These are phyloP conservation scores for Colletotrichum incanum DNA, from an alignment of 2,329 filamentous ascomycete genomes.

Conservation along the genomic window DNA sequence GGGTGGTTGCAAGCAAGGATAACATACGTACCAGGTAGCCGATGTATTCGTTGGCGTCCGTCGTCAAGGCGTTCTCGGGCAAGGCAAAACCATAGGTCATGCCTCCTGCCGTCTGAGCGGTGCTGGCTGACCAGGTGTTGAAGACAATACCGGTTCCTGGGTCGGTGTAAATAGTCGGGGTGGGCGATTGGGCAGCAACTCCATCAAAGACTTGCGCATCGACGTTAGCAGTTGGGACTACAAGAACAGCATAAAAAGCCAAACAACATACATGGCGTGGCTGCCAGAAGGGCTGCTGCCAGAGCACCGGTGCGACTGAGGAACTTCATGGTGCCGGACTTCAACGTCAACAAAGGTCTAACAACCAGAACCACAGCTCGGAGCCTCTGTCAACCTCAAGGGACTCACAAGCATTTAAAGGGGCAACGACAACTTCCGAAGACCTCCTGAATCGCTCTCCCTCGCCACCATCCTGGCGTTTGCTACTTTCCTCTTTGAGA, in stretches of 20 bases:
- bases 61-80: slow-evolving; percentile 63
- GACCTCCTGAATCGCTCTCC: not conserved
- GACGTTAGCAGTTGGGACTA: slow-evolving; percentile 1
- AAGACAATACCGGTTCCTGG: slow-evolving; percentile 68
- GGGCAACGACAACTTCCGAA: not conserved
- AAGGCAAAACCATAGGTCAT: slow-evolving; percentile 70
- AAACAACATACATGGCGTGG: slow-evolving; percentile 28
- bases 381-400: not conserved
- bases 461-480: not conserved
- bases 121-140: slow-evolving; percentile 62
- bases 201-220: slow-evolving; percentile 33
- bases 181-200: slow-evolving; percentile 40
- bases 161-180: slow-evolving; percentile 56
- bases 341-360: slow-evolving; percentile 31
- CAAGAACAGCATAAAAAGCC: not conserved
- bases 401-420: slow-evolving; percentile 27
- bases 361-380: not conserved
- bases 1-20: not conserved
- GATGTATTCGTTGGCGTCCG: slow-evolving; percentile 70
- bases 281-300: slow-evolving; percentile 36
- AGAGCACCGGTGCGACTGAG: slow-evolving; percentile 40
- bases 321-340: slow-evolving; percentile 38
- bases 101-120: slow-evolving; percentile 57
- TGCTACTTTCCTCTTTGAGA: slow-evolving; percentile 31
- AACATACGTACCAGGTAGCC: slow-evolving; percentile 66